A percentile compares a stretch with the other conserved stretches of the same genome.
Evolutionary conservation across 176 grass and related monocot genomes (phyloP).

Genomic region (Aegilops longissima): DNA sequence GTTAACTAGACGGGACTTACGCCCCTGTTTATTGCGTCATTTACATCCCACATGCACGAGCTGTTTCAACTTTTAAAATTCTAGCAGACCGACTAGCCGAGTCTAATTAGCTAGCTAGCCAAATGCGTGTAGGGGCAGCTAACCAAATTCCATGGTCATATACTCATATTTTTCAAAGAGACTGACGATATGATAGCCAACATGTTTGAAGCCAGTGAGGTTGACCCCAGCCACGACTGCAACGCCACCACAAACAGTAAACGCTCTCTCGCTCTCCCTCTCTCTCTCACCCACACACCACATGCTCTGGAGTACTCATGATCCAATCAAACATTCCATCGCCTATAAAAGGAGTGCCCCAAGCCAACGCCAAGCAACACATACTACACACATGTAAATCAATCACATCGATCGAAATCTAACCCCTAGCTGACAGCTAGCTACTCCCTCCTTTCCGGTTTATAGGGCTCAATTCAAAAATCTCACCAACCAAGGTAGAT

Average conservation of each 20-base stretch:
- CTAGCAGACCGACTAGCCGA: too few species aligned
- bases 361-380: neutral
- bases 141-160: neutral
- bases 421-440: neutral
- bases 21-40: too few species aligned
- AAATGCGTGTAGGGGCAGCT: neutral
- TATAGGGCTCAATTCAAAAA: too few species aligned
- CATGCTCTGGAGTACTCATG: neutral
- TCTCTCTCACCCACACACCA: neutral
- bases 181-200: constrained; percentile 4
- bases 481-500: too few species aligned
- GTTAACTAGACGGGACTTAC: too few species aligned
- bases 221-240: neutral
- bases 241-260: neutral
- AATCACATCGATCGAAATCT: neutral
- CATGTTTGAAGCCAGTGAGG: neutral
- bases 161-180: constrained; percentile 28
- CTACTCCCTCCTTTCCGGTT: too few species aligned
- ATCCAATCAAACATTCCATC: neutral
- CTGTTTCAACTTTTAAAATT: too few species aligned
- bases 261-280: neutral
- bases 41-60: too few species aligned
- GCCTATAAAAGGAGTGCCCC: constrained; percentile 15
- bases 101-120: too few species aligned
- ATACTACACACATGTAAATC: neutral